Conservation (phyloP, 2,329 filamentous ascomycete genomes). For the Metarhizium anisopliae region DNA sequence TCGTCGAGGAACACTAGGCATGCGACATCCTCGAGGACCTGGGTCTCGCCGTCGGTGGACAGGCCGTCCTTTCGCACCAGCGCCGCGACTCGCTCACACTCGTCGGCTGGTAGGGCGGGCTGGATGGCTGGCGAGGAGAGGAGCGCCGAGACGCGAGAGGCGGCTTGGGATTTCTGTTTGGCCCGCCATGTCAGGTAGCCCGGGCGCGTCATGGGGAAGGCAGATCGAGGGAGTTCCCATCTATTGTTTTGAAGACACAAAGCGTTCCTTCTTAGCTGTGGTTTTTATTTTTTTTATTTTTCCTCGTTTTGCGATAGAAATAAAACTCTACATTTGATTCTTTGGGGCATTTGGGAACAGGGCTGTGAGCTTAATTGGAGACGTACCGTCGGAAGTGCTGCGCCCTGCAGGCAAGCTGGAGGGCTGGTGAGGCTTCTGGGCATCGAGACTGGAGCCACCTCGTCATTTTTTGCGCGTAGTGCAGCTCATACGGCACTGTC, state of each 20-base stretch:
- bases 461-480: conserved; percentile 76
- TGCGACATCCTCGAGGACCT: conserved; percentile 75
- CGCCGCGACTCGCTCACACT: conserved; percentile 54
- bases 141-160: conserved; percentile 45
- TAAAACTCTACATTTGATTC: too few species aligned
- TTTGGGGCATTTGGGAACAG: too few species aligned
- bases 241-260: conserved; percentile 17
- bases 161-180: conserved; percentile 60
- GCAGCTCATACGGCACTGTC: conserved; percentile 63
- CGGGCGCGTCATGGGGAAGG: conserved; percentile 63
- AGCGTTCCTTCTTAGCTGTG: too few species aligned
- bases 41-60: conserved; percentile 49
- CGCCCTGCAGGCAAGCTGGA: conserved; percentile 70
- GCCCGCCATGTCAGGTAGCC: conserved; percentile 78
- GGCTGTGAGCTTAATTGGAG: neutral
- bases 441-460: conserved; percentile 55
- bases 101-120: conserved; percentile 33
- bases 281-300: too few species aligned
- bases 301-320: too few species aligned
- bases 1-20: conserved; percentile 84
- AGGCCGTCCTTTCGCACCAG: conserved; percentile 74
- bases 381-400: conserved; percentile 66
- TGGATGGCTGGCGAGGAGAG: conserved; percentile 27
- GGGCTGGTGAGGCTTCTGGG: conserved; percentile 53
- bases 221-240: conserved; percentile 71